Conservation (phyloP, 495 filamentous ascomycete genomes). For the Jackrogersella minutella region DNA sequence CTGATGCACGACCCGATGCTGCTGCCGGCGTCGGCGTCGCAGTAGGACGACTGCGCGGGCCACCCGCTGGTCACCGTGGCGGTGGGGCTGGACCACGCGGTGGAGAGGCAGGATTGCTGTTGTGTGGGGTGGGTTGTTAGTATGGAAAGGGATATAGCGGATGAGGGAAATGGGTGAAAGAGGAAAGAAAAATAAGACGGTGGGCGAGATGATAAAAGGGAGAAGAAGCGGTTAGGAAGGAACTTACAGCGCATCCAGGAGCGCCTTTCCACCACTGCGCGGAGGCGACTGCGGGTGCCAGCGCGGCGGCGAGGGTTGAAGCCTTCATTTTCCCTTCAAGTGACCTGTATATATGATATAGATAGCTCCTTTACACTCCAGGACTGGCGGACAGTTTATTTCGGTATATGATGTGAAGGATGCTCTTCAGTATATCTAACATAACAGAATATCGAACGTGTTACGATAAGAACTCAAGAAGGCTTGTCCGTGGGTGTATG, state of each 20-base stretch:
- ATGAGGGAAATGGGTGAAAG: neutral
- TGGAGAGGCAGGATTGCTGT: conserved; percentile 55
- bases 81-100: conserved; percentile 46
- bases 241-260: conserved; percentile 55
- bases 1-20: conserved; percentile 49
- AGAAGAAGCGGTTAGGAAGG: neutral
- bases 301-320: conserved; percentile 23
- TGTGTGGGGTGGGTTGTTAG: conserved; percentile 7
- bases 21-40: conserved; percentile 46
- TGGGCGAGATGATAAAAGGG: neutral
- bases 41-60: conserved; percentile 57
- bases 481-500: neutral
- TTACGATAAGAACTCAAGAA: no score
- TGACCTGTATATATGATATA: conserved; percentile 1
- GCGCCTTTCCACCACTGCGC: conserved; percentile 54
- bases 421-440: neutral
- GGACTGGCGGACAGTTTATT: neutral
- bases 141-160: neutral
- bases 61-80: conserved; percentile 42
- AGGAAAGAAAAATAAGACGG: no score
- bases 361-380: conserved; percentile 10
- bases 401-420: neutral
- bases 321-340: conserved; percentile 34
- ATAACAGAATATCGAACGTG: conserved; percentile 11
- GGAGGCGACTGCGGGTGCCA: conserved; percentile 28